Evolutionary conservation across 164 flowering plant genomes (phyloP).

Genomic region (Piper betle): DNA sequence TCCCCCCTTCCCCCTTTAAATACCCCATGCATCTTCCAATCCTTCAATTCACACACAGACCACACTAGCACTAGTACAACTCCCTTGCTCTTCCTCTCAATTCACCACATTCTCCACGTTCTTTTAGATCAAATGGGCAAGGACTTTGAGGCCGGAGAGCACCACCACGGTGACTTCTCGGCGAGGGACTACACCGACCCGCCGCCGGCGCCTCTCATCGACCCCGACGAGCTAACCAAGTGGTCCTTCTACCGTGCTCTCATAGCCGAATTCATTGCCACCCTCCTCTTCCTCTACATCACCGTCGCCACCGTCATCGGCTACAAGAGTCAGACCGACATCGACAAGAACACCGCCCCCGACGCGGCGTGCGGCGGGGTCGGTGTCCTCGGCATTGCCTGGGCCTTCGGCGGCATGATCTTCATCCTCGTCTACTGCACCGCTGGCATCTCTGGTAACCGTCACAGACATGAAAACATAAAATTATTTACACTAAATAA

Average conservation of each 20-base stretch:
- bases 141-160: slow-evolving; percentile 25
- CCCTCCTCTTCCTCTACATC: slow-evolving; percentile 66
- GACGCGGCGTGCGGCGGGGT: slow-evolving; percentile 48
- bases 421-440: slow-evolving; percentile 94
- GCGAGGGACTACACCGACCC: slow-evolving; percentile 87
- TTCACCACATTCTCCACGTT: neutral
- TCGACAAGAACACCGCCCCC: neutral
- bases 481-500: no score
- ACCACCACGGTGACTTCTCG: no score
- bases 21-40: no score
- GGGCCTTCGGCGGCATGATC: slow-evolving; percentile 98
- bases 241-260: slow-evolving; percentile 86
- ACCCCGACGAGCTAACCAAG: slow-evolving; percentile 40
- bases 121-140: slow-evolving; percentile 21
- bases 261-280: slow-evolving; percentile 82
- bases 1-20: neutral
- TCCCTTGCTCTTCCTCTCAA: neutral
- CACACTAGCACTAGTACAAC: neutral
- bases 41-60: neutral
- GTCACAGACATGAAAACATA: neutral
- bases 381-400: slow-evolving; percentile 83
- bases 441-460: slow-evolving; percentile 88
- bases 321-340: slow-evolving; percentile 40
- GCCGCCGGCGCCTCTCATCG: slow-evolving; percentile 68
- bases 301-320: slow-evolving; percentile 77